Percentiles rank a stretch among this genome's conserved stretches.
Evolutionary conservation across 768 basidiomycete species (phyloP).

Genomic region (Rhodotorula taiwanensis): DNA sequence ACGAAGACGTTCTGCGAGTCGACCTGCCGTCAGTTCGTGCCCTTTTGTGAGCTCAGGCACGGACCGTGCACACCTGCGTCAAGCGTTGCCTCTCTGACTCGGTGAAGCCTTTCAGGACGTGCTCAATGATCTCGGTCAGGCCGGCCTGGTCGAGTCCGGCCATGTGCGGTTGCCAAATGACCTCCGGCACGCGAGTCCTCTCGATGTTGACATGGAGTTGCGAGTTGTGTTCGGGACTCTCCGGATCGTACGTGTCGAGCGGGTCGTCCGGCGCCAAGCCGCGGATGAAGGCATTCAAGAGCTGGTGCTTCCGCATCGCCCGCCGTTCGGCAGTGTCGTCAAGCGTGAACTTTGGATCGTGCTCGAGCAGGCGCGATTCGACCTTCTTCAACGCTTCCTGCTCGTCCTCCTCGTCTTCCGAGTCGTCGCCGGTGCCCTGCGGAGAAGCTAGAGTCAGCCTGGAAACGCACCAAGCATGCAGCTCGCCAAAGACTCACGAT

Average conservation of each 20-base stretch:
- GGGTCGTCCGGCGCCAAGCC: slow-evolving; percentile 42
- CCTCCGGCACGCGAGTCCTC: slow-evolving; percentile 81
- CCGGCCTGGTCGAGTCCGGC: slow-evolving; percentile 93
- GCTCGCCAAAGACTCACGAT: no score
- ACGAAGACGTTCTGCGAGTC: slow-evolving; percentile 79
- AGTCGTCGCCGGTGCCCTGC: slow-evolving; percentile 52
- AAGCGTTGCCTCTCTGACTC: slow-evolving; percentile 62
- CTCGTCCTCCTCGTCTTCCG: slow-evolving; percentile 85
- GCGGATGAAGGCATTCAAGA: slow-evolving; percentile 69
- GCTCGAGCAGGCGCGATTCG: slow-evolving; percentile 69
- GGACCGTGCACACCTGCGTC: slow-evolving; percentile 60
- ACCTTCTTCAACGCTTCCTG: slow-evolving; percentile 61
- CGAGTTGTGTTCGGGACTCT: slow-evolving; percentile 50
- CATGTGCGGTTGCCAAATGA: slow-evolving; percentile 87
- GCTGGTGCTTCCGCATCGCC: slow-evolving; percentile 67
- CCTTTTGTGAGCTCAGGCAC: no score
- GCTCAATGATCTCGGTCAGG: slow-evolving; percentile 82
- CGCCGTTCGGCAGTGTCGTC: slow-evolving; percentile 76
- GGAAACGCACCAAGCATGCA: no score
- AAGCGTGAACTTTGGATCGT: slow-evolving; percentile 76
- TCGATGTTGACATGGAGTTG: slow-evolving; percentile 86
- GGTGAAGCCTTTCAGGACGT: slow-evolving; percentile 65
- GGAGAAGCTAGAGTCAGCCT: background rate
- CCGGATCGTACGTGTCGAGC: slow-evolving; percentile 59
- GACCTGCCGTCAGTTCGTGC: no score